Conservation (phyloP, 225 moss, liverwort and hornwort species). For the Asterella californica region DNA sequence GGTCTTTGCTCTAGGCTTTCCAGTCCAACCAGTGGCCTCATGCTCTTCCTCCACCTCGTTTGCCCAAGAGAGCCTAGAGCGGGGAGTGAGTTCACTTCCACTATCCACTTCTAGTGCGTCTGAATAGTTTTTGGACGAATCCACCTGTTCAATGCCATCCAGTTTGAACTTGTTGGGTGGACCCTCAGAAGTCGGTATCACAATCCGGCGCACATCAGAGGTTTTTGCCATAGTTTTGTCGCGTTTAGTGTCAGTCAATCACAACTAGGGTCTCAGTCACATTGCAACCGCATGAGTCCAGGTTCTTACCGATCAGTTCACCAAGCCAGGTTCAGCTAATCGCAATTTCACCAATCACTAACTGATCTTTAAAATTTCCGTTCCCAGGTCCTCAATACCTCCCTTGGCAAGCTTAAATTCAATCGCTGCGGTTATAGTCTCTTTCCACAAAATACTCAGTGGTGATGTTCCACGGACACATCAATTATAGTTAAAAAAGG, state of each 20-base stretch:
- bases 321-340: neutral
- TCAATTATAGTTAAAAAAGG: neutral
- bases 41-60: constrained; percentile 47
- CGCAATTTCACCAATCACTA: neutral
- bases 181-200: constrained; percentile 18
- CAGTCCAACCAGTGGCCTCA: constrained; percentile 33
- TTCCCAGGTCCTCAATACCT: neutral
- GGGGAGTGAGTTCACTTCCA: constrained; percentile 31
- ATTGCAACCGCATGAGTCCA: neutral
- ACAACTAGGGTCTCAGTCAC: neutral
- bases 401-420: neutral
- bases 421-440: neutral
- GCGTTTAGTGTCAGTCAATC: neutral
- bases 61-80: constrained; percentile 43
- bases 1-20: constrained; percentile 16
- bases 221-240: constrained; percentile 34
- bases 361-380: neutral
- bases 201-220: constrained; percentile 19
- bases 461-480: neutral
- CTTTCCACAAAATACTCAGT: neutral
- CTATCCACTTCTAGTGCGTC: constrained; percentile 23
- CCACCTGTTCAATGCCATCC: constrained; percentile 2
- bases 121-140: constrained; percentile 17
- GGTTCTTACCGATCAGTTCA: neutral
- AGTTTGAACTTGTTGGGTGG: constrained; percentile 9